A percentile compares a stretch with the other conserved stretches of the same genome.
These are phyloP conservation scores for Blastocystis hominis DNA, from an alignment of 352 stramenopile genomes.

Conservation along the genomic window DNA sequence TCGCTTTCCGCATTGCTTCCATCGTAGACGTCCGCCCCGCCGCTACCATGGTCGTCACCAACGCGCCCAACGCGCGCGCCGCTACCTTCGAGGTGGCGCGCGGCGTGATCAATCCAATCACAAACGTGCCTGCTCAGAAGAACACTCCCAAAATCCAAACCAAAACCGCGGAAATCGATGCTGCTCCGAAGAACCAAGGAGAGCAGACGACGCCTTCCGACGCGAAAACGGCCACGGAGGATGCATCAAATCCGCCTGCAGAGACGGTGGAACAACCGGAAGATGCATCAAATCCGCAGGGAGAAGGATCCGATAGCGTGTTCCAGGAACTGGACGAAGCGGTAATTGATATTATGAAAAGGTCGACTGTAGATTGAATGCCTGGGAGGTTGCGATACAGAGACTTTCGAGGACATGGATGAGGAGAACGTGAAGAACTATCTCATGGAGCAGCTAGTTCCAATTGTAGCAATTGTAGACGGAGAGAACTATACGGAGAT, in stretches of 20 bases:
- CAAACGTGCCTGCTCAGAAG: not conserved
- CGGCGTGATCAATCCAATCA: not conserved
- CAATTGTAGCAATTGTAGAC: constrained; percentile 22
- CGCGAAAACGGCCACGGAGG: not conserved
- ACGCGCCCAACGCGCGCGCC: too few relatives aligned
- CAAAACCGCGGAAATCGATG: not conserved
- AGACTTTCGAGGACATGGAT: not conserved
- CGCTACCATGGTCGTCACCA: not conserved
- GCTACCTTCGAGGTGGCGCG: not conserved
- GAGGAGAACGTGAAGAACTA: not conserved
- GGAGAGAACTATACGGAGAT: not conserved
- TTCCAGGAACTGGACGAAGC: not conserved
- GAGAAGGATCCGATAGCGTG: not conserved
- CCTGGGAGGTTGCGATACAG: not conserved
- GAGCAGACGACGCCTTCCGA: not conserved
- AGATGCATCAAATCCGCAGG: not conserved
- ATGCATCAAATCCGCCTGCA: not conserved
- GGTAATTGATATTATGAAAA: not conserved
- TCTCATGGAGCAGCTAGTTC: not conserved
- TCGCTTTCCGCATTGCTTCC: not conserved
- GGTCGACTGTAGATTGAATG: not conserved
- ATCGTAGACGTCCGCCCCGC: not conserved
- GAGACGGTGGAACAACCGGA: not conserved
- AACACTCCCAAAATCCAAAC: too few relatives aligned
- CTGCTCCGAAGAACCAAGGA: not conserved